Evolutionary conservation across 208 protist genomes (phyloP).

Genomic region (Crithidia fasciculata): DNA sequence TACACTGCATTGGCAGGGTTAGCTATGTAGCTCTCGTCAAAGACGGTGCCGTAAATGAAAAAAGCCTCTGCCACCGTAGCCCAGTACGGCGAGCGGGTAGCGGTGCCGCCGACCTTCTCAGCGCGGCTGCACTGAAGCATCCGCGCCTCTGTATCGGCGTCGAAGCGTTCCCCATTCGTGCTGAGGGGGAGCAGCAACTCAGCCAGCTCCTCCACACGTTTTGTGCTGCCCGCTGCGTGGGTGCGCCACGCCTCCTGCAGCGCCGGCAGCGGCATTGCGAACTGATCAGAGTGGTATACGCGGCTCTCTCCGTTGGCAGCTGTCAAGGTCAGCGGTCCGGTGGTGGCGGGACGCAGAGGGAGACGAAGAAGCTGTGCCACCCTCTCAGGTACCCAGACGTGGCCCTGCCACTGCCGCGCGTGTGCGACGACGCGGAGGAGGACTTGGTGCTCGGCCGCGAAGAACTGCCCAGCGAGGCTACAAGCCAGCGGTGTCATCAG

Average conservation of each 20-base stretch:
- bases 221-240: neutral
- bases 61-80: slow-evolving; percentile 62
- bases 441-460: slow-evolving; percentile 34
- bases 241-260: slow-evolving; percentile 31
- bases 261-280: slow-evolving; percentile 20
- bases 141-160: slow-evolving; percentile 27
- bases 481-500: slow-evolving; percentile 9
- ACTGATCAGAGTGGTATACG: slow-evolving; percentile 66
- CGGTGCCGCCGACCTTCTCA: neutral
- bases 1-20: slow-evolving; percentile 16
- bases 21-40: slow-evolving; percentile 35
- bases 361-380: slow-evolving; percentile 39
- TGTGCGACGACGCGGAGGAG: slow-evolving; percentile 46
- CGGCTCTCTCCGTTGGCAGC: slow-evolving; percentile 25
- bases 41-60: slow-evolving; percentile 53
- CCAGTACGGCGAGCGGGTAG: slow-evolving; percentile 52
- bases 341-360: neutral
- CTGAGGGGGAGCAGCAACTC: slow-evolving; percentile 30
- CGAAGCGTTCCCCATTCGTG: slow-evolving; percentile 77
- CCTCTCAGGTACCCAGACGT: slow-evolving; percentile 53
- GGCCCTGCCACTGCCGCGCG: slow-evolving; percentile 25
- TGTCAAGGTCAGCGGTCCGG: slow-evolving; percentile 28
- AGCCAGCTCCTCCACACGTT: neutral
- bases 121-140: slow-evolving; percentile 2
- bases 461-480: slow-evolving; percentile 47